A percentile compares a stretch with the other conserved stretches of the same genome.
phyloP scores from a whole-genome alignment of 805 yeast genomes.

The Wickerhamomyces mucosus region DNA sequence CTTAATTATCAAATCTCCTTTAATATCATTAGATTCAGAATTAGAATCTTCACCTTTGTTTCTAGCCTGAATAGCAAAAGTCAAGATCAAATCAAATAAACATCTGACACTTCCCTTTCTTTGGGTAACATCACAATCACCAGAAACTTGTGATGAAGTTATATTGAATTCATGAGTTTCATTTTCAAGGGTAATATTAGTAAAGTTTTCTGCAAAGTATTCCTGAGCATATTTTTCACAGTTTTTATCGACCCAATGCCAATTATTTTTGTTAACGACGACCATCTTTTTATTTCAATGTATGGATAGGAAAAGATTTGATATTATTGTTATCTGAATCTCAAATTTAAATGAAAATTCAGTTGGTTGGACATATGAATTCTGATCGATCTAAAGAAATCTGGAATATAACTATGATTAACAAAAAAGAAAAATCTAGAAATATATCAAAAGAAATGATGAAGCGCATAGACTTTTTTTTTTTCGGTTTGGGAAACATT shows the following conservation, averaged over 20 bases:
- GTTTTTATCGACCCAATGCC: conserved; percentile 71
- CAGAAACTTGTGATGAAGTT: conserved; percentile 36
- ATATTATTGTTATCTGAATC: too few relatives aligned
- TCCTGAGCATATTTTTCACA: conserved; percentile 54
- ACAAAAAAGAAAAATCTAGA: too few relatives aligned
- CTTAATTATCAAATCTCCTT: conserved; percentile 41
- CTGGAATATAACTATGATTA: too few relatives aligned
- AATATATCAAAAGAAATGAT: too few relatives aligned
- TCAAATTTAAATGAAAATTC: too few relatives aligned
- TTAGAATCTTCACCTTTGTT: conserved; percentile 22
- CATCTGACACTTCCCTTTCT: conserved; percentile 76
- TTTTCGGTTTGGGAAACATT: too few relatives aligned
- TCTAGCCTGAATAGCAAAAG: conserved; percentile 33
- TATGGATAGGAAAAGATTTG: too few relatives aligned
- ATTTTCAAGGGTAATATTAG: conserved; percentile 14
- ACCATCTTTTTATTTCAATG: too few relatives aligned
- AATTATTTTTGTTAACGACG: conserved; percentile 63
- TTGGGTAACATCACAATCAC: conserved; percentile 79
- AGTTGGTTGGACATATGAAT: too few relatives aligned
- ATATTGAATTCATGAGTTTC: conserved; percentile 23
- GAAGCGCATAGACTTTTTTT: too few relatives aligned
- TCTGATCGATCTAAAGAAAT: too few relatives aligned
- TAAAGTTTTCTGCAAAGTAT: conserved; percentile 35
- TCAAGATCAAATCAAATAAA: conserved; percentile 56
- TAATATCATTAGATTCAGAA: conserved; percentile 16